A percentile compares a stretch with the other conserved stretches of the same genome.
phyloP scores from a whole-genome alignment of 2,329 filamentous ascomycete genomes.

The Cryphonectria japonica region DNA sequence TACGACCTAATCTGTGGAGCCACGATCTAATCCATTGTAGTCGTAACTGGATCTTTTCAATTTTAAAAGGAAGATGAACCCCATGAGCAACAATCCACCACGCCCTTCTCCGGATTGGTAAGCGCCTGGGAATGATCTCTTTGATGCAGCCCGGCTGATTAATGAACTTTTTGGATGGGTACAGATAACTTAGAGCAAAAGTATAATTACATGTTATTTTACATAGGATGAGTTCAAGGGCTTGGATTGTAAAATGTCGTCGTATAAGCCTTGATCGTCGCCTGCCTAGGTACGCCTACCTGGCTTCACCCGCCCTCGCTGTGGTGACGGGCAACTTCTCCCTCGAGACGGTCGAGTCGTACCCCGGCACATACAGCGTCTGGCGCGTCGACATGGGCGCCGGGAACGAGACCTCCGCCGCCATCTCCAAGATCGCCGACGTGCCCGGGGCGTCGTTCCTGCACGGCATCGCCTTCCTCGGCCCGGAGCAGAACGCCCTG shows the following conservation, averaged over 20 bases:
- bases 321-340: not conserved
- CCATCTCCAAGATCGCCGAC: conserved; percentile 3
- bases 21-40: not conserved
- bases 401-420: not conserved
- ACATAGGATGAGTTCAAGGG: too few relatives aligned
- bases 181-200: too few relatives aligned
- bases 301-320: not conserved
- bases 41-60: too few relatives aligned
- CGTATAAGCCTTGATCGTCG: not conserved
- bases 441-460: conserved; percentile 3
- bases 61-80: too few relatives aligned
- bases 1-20: not conserved
- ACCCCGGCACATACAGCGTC: not conserved
- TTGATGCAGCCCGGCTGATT: not conserved
- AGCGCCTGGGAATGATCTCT: not conserved
- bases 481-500: not conserved
- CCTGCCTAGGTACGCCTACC: too few relatives aligned
- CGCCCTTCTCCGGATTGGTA: not conserved
- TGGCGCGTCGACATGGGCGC: not conserved
- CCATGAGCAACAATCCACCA: not conserved
- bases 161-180: not conserved
- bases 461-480: not conserved
- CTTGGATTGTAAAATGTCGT: not conserved
- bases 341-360: not conserved
- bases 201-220: too few relatives aligned